phyloP scores from a whole-genome alignment of 2,329 filamentous ascomycete genomes.

The Lasiodiplodia sp. region DNA sequence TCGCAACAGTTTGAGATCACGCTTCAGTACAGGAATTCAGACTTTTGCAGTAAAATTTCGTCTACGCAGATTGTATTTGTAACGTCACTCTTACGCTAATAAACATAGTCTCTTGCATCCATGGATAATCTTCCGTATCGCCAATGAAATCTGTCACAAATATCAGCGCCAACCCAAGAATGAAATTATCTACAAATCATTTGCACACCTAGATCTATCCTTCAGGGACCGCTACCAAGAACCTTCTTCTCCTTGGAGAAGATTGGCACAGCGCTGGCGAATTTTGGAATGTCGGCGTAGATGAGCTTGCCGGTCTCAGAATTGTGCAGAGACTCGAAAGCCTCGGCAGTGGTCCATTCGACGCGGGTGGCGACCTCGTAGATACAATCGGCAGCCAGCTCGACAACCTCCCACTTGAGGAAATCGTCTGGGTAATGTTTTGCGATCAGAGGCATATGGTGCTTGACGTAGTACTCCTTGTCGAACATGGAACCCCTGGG shows the following conservation, averaged over 20 bases:
- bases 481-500: slow-evolving; percentile 1
- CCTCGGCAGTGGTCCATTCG: slow-evolving; percentile 2
- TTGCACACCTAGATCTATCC: no score
- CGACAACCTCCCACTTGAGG: not conserved
- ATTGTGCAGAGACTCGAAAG: not conserved
- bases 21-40: no score
- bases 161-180: no score
- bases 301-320: not conserved
- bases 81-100: no score
- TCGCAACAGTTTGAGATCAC: no score
- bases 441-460: not conserved
- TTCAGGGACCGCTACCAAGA: not conserved
- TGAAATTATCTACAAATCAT: no score
- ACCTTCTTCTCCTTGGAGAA: not conserved
- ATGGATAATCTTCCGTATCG: no score
- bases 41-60: no score
- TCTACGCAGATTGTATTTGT: no score
- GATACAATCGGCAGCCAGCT: not conserved
- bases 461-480: not conserved
- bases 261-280: not conserved
- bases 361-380: not conserved
- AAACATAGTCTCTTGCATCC: no score
- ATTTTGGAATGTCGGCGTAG: not conserved
- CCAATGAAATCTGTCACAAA: no score
- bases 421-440: not conserved